Evolutionary conservation across 1,284 basidiomycete species (phyloP), one percentile per base, ranked within the genome.

Genomic region (Neonothopanus nambi): DNA sequence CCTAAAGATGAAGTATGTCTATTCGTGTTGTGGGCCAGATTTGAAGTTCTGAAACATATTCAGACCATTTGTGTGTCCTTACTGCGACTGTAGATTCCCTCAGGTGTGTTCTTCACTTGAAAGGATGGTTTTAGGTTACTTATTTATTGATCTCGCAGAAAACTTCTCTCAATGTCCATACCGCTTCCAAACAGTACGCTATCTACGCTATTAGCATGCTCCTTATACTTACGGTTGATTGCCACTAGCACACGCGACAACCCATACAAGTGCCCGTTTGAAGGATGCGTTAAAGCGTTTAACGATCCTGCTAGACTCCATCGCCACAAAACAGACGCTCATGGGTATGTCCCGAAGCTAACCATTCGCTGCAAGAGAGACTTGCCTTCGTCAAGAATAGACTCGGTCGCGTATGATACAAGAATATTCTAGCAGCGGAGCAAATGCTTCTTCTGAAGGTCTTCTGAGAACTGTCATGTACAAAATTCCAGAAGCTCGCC

Each of bases 251-350:
- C 84, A 23, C 79, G 80, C 5, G 73, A 75, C 9, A 73, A 74
- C 23, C 82, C 84, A 6, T 79, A 82, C 57, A 67, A 71, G 48
- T 87, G 85, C 61, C 71, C 69, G 12, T 84, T 75, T 61, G 62
- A 61, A 2, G 59, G 61, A 28, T 87, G 85, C 57, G 72, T 69
- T 24, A 71, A 73, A 59, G 65, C 67, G 7, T 87, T 84, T 71
- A 83, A 78, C 51, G 84, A 87, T 59, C 84, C 83, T 4, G 82
- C 85, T 7, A 72, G 85, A 48, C 72, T 80, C 41, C 81, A 84
- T 58, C 72, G 81, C 41, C 84, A 86, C 65, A 79, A 80, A 69
- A 72, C 77, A 21, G 70, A 74, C n/a, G 71, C 62, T 18, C 84
- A 87, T 57, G 70, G 72, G 18, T 81, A 84, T 55, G 58, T 74